Percentiles rank a stretch among this genome's conserved stretches.
Conservation (phyloP, 805 yeast genomes). For the Starmerella asiatica region DNA sequence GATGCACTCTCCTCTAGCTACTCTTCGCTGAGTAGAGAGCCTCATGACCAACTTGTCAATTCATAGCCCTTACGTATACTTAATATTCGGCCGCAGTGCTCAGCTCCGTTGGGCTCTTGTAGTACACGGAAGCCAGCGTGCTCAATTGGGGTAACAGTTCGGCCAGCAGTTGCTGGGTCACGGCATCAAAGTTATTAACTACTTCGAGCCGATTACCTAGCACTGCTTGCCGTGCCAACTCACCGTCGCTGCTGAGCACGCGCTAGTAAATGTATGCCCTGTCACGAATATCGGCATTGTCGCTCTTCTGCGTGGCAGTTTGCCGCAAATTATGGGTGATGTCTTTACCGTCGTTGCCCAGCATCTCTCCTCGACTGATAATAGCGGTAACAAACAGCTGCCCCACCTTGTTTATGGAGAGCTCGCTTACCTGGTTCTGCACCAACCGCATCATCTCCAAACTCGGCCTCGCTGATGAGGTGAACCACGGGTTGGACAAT, state of each 20-base stretch:
- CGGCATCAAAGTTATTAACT: constrained; percentile 54
- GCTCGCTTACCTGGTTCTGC: constrained; percentile 49
- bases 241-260: constrained; percentile 63
- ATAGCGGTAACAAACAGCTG: constrained; percentile 78
- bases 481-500: constrained; percentile 74
- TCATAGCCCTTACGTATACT: no score
- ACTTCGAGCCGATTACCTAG: constrained; percentile 56
- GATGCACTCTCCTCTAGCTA: constrained; percentile 53
- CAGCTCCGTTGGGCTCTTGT: constrained; percentile 46
- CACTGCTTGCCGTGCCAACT: constrained; percentile 52
- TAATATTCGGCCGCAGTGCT: constrained; percentile 26
- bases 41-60: no score
- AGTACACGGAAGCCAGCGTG: constrained; percentile 78
- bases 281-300: constrained; percentile 79
- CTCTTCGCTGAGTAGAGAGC: constrained; percentile 49
- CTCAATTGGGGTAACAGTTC: constrained; percentile 64
- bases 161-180: constrained; percentile 54
- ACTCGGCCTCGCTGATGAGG: constrained; percentile 66
- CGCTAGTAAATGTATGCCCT: constrained; percentile 85
- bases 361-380: constrained; percentile 80
- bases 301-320: constrained; percentile 58
- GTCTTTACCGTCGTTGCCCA: constrained; percentile 41
- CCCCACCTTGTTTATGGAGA: constrained; percentile 57
- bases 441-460: constrained; percentile 60
- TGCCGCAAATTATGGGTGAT: constrained; percentile 71